A percentile compares a stretch with the other conserved stretches of the same genome.
Evolutionary conservation across 179 eudicot genomes (phyloP).

Genomic region (Silene noctiflora): DNA sequence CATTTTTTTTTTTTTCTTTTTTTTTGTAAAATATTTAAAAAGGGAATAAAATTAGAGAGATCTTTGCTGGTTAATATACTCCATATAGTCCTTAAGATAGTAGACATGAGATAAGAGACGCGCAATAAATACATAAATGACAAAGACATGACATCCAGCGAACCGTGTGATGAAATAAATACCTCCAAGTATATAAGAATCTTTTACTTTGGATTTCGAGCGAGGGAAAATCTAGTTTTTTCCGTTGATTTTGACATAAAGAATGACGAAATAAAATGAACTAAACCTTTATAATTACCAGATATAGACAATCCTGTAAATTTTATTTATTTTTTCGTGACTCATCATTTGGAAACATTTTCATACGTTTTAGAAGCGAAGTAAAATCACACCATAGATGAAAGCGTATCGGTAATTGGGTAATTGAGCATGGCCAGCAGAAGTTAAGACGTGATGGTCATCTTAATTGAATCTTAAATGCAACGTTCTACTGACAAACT

Average conservation of each 20-base stretch:
- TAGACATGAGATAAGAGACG: neutral
- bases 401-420: no score
- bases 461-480: conserved; percentile 4
- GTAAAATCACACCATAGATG: no score
- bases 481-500: conserved; percentile 18
- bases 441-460: neutral
- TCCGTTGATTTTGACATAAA: no score
- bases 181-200: neutral
- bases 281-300: no score
- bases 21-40: no score
- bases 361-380: no score
- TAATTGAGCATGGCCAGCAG: neutral
- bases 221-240: no score
- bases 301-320: no score
- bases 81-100: neutral
- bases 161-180: neutral
- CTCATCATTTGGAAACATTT: no score
- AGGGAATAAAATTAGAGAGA: neutral
- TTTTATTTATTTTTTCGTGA: no score
- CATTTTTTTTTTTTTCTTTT: no score
- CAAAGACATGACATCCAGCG: neutral
- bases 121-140: neutral
- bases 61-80: neutral
- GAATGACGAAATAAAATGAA: no score
- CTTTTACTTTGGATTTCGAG: neutral